Conservation (phyloP, 2,329 filamentous ascomycete genomes). For the Ophiostoma ulmi region DNA sequence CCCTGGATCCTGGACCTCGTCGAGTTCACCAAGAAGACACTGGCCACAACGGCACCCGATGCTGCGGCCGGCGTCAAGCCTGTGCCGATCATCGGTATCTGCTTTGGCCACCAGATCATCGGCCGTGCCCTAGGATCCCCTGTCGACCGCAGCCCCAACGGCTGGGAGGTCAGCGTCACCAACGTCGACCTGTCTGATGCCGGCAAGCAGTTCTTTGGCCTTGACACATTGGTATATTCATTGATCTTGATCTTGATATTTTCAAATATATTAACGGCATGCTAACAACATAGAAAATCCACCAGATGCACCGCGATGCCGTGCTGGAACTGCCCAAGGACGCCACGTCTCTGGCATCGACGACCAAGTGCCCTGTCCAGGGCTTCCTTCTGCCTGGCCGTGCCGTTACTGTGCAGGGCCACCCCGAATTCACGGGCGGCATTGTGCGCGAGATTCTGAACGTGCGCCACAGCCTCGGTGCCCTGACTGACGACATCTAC, state of each 20-base stretch:
- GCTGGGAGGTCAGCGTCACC: constrained; percentile 79
- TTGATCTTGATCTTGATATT: neutral
- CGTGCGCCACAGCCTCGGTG: constrained; percentile 57
- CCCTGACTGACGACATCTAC: constrained; percentile 66
- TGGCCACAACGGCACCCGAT: constrained; percentile 35
- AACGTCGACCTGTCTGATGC: constrained; percentile 61
- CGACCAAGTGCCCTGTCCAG: constrained; percentile 66
- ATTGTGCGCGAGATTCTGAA: constrained; percentile 67
- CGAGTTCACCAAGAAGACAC: constrained; percentile 53
- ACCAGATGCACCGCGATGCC: constrained; percentile 83
- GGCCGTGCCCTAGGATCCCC: constrained; percentile 64
- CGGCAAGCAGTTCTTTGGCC: constrained; percentile 68
- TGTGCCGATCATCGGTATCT: constrained; percentile 71
- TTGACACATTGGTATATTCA: constrained; percentile 12
- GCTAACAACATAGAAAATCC: constrained; percentile 50
- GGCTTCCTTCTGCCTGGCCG: constrained; percentile 64
- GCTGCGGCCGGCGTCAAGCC: constrained; percentile 47
- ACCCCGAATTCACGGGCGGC: constrained; percentile 72
- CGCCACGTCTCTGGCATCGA: constrained; percentile 59
- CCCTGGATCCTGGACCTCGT: constrained; percentile 74
- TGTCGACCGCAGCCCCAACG: constrained; percentile 60
- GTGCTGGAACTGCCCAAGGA: constrained; percentile 59
- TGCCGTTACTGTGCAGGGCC: constrained; percentile 75
- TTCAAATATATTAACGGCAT: neutral
- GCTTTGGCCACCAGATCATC: constrained; percentile 84